Conservation (phyloP, 2,329 filamentous ascomycete species). For the Tolypocladium endophyticum region DNA sequence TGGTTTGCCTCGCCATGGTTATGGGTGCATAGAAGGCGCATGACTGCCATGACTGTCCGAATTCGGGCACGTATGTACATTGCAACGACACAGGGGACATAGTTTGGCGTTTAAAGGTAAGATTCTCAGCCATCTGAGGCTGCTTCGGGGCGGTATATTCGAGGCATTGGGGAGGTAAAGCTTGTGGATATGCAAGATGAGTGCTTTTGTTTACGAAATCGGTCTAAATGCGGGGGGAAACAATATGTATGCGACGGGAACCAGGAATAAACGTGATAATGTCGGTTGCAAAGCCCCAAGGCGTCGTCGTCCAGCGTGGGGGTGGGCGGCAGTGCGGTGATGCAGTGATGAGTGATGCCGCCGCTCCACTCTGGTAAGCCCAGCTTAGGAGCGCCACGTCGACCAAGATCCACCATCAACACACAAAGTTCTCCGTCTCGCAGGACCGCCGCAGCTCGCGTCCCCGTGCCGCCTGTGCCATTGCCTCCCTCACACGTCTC, state of each 20-base stretch:
- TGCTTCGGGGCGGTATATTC: not conserved
- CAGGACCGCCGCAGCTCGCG: not conserved
- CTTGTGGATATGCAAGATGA: not conserved
- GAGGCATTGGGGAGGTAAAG: not conserved
- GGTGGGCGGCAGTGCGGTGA: not conserved
- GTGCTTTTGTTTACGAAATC: not conserved
- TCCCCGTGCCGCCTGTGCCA: not conserved
- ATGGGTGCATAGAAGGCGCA: not conserved
- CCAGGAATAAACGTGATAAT: not conserved
- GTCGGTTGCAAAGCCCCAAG: not conserved
- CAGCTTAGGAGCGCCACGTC: not conserved
- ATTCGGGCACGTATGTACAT: not conserved
- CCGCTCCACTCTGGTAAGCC: not conserved
- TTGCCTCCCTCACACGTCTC: not conserved
- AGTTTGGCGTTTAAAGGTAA: not conserved
- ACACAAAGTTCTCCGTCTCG: not conserved
- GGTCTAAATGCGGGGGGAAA: not conserved
- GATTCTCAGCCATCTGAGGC: not conserved
- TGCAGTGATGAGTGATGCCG: not conserved
- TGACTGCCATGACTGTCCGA: no score
- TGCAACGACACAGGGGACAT: not conserved
- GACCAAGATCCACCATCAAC: not conserved
- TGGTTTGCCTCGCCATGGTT: not conserved
- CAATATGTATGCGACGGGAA: not conserved
- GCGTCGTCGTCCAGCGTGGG: not conserved